A percentile compares a stretch with the other conserved stretches of the same genome.
Conservation (phyloP, 768 basidiomycete species). For the Mycena vulgaris region DNA sequence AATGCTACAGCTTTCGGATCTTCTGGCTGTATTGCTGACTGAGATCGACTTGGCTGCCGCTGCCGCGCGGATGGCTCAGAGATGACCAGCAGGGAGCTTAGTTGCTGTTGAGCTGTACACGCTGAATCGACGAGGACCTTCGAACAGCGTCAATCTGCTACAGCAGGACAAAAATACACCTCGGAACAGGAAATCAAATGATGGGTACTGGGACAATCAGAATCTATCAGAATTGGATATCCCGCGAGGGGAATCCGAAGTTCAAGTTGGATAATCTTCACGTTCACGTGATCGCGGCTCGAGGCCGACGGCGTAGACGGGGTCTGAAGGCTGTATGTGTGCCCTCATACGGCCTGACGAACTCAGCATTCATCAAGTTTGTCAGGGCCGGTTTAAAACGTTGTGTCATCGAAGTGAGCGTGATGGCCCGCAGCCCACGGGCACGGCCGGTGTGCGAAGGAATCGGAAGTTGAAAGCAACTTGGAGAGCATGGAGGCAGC, state of each 20-base stretch:
- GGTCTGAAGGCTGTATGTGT: background rate
- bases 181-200: background rate
- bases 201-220: background rate
- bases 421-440: background rate
- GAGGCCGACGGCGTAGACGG: no score
- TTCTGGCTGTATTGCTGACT: slow-evolving; percentile 3
- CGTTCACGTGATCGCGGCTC: background rate
- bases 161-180: slow-evolving; percentile 17
- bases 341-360: background rate
- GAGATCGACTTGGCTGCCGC: background rate
- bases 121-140: background rate
- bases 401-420: background rate
- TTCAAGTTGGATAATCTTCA: no score
- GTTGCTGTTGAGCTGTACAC: slow-evolving; percentile 18
- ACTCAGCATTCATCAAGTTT: background rate
- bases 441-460: background rate
- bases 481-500: background rate
- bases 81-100: background rate
- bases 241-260: no score
- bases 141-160: slow-evolving; percentile 21
- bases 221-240: background rate
- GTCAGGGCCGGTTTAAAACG: background rate
- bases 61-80: background rate
- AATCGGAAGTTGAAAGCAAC: background rate
- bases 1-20: slow-evolving; percentile 33